Evolutionary conservation across 257 asterid genomes (phyloP), one percentile per base, ranked within the genome.

Genomic region (Rauvolfia tetraphylla): DNA sequence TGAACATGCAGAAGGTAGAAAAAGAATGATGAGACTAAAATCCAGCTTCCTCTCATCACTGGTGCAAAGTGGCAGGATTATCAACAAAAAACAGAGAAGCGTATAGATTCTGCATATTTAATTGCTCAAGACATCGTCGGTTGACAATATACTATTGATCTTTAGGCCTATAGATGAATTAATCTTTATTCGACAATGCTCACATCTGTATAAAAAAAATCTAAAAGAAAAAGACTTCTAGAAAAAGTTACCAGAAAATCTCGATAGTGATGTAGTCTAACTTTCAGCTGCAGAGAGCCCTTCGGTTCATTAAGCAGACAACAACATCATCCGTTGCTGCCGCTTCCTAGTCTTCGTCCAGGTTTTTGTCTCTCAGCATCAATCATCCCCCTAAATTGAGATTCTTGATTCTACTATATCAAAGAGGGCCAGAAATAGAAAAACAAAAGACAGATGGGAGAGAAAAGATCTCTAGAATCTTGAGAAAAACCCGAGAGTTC

Each of bases 211-310:
- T 62, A 9, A 31, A 29, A 14, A 62, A 29, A 14, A 62, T 62
- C 25, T 33, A 66, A 66, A 13, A 66, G 9, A 25, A 66, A 31
- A 22, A 66, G 49, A 38, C 2, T 9, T 12, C 9, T 8, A 38
- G 51, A 67, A 67, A 33, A 46, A 71, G 20, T 27, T 39, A 71
- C 70, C 44, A 62, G 69, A 71, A 46, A 68, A 59, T 70, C 48
- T 44, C 41, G 59, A 18, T 33, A 39, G 12, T 5, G 56, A 4
- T 25, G 9, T 38, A 23, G 57, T 18, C 15, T 15, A 51, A 38
- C 11, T 38, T 49, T 29, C 68, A 76, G 49, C 36, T 36, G 57
- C 23, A 53, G 79, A 36, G n/a, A 20, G 31, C 46, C 46, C 71
- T 36, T 66, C 18, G 36, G 13, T 15, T 23, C 49, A 67, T 38